phyloP scores from a whole-genome alignment of 495 filamentous ascomycete species.

The Annulohypoxylon nitens region DNA sequence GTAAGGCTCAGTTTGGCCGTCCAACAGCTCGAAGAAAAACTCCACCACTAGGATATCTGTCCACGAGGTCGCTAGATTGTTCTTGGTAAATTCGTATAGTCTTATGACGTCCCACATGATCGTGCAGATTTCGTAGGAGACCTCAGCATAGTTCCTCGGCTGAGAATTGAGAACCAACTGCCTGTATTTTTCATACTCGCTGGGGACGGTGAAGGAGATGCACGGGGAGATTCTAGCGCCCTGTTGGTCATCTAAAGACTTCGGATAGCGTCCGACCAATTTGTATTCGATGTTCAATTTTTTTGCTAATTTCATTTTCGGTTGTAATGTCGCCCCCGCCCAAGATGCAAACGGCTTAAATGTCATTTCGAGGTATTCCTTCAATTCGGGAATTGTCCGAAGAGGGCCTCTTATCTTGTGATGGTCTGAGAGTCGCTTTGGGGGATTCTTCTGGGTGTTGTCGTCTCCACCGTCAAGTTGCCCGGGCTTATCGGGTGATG shows the following conservation, averaged over 20 bases:
- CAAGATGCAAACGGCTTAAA: background rate
- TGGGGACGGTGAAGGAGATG: background rate
- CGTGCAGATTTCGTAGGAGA: background rate
- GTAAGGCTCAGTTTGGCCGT: background rate
- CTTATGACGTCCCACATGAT: background rate
- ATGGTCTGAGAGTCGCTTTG: no score
- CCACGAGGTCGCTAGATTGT: background rate
- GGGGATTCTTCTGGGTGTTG: no score
- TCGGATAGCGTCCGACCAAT: background rate
- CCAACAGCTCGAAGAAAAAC: background rate
- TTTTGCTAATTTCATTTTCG: background rate
- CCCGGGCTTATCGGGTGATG: no score
- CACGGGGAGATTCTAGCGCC: background rate
- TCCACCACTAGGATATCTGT: background rate
- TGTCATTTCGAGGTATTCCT: background rate
- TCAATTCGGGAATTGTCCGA: background rate
- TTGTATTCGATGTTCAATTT: background rate
- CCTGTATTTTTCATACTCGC: background rate
- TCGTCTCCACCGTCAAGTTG: no score
- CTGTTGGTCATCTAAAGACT: background rate
- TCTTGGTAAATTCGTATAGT: background rate
- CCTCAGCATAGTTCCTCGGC: no score
- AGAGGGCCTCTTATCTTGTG: background rate
- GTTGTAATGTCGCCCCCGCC: background rate
- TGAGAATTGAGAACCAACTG: background rate